Evolutionary conservation across 768 basidiomycete genomes (phyloP).

Genomic region (Xerocomellus dryophilus): DNA sequence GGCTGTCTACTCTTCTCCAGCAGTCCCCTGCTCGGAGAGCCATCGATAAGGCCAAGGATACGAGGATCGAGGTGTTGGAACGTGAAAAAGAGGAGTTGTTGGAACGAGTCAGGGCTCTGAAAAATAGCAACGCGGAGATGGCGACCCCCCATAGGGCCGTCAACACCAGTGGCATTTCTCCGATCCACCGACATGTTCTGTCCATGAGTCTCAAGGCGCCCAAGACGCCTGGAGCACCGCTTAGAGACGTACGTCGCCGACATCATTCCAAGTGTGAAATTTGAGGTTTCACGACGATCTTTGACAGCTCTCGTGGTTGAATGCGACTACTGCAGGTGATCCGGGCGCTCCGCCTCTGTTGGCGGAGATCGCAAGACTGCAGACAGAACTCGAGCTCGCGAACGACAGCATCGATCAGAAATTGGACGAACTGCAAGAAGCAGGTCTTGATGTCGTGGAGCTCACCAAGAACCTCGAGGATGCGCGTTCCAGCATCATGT

Average conservation of each 20-base stretch:
- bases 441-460: constrained; percentile 70
- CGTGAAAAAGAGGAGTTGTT: constrained; percentile 72
- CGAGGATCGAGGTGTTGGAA: constrained; percentile 72
- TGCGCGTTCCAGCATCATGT: constrained; percentile 53
- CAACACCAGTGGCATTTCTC: constrained; percentile 65
- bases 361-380: constrained; percentile 69
- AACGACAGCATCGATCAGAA: constrained; percentile 89
- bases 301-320: constrained; percentile 68
- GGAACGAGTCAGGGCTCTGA: constrained; percentile 62
- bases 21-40: constrained; percentile 77
- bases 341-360: constrained; percentile 59
- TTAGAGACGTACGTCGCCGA: constrained; percentile 60
- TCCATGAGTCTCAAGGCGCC: constrained; percentile 67
- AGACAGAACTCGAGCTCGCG: constrained; percentile 71
- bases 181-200: constrained; percentile 69
- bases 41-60: constrained; percentile 72
- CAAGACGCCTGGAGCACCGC: constrained; percentile 74
- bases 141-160: constrained; percentile 55
- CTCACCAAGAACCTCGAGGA: constrained; percentile 71
- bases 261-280: background rate
- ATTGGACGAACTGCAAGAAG: constrained; percentile 79
- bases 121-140: constrained; percentile 49
- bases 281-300: constrained; percentile 7
- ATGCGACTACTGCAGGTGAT: constrained; percentile 53
- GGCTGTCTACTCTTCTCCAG: constrained; percentile 59